phyloP scores from a whole-genome alignment of 1,139 yeast species.

The Candida tropicalis region DNA sequence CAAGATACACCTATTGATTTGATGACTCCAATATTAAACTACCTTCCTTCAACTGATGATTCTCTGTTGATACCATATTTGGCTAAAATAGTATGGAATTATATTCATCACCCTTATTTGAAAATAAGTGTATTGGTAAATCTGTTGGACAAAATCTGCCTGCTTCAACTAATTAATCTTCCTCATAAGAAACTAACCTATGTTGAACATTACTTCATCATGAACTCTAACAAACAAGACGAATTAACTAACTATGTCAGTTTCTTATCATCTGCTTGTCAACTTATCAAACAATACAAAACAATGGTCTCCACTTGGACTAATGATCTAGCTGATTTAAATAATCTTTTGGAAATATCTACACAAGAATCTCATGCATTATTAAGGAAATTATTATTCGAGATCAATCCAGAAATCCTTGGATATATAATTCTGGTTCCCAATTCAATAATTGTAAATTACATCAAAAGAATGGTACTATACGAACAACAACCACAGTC shows the following conservation, averaged over 20 bases:
- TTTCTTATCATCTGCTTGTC: conserved; percentile 6
- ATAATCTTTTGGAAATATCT: conserved; percentile 7
- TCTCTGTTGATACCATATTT: conserved; percentile 1
- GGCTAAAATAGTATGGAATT: conserved; percentile 13
- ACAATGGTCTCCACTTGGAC: background rate
- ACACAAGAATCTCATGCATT: conserved; percentile 7
- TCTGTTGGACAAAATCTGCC: background rate
- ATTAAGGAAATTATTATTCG: conserved; percentile 2
- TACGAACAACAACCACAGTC: background rate
- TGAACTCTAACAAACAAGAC: conserved; percentile 7
- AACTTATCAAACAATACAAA: conserved; percentile 3
- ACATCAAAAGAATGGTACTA: conserved; percentile 1
- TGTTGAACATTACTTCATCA: conserved; percentile 9
- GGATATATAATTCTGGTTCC: background rate
- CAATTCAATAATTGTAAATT: background rate
- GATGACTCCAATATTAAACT: conserved; percentile 9
- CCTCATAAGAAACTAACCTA: conserved; percentile 4
- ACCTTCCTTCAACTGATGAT: background rate
- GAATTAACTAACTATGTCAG: background rate
- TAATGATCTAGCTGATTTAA: background rate
- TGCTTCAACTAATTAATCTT: background rate
- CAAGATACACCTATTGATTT: conserved; percentile 6
- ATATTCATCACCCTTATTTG: conserved; percentile 12
- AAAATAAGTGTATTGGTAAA: conserved; percentile 2
- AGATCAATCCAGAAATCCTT: conserved; percentile 1